Conservation (phyloP, 2,329 filamentous ascomycete species). For the Fusarium sp. region DNA sequence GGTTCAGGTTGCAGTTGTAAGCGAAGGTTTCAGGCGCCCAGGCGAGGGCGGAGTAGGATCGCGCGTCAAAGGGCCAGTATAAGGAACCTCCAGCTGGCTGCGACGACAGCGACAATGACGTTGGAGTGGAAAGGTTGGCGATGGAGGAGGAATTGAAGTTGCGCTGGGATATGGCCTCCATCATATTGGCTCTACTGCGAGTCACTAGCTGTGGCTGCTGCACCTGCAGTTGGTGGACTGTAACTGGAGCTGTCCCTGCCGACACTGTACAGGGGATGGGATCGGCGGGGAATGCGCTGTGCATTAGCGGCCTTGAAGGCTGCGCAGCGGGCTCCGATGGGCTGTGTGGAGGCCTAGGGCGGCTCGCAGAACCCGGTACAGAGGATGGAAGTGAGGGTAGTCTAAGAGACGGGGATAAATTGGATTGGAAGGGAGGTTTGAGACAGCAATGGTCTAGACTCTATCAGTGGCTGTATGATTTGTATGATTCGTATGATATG, state of each 20-base stretch:
- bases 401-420: not conserved
- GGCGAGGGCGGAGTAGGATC: slow-evolving; percentile 28
- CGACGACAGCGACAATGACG: slow-evolving; percentile 20
- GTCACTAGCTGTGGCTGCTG: slow-evolving; percentile 13
- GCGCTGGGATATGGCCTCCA: slow-evolving; percentile 42
- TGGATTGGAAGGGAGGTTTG: slow-evolving; percentile 9
- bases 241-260: slow-evolving; percentile 7
- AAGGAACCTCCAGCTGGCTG: slow-evolving; percentile 6
- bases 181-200: slow-evolving; percentile 31
- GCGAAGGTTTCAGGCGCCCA: slow-evolving; percentile 37
- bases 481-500: not conserved
- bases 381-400: not conserved
- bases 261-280: slow-evolving; percentile 37
- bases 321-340: not conserved
- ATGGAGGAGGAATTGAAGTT: slow-evolving; percentile 44
- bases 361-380: slow-evolving; percentile 17
- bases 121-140: slow-evolving; percentile 37
- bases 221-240: slow-evolving; percentile 1
- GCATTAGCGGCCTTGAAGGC: slow-evolving; percentile 38
- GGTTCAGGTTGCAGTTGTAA: slow-evolving; percentile 21
- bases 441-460: slow-evolving; percentile 31
- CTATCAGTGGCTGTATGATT: slow-evolving; percentile 26
- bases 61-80: slow-evolving; percentile 38
- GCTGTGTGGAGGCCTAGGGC: slow-evolving; percentile 30
- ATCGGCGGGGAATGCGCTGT: slow-evolving; percentile 37